Percentiles rank a stretch among this genome's conserved stretches.
phyloP scores from a whole-genome alignment of 257 asterid species.

The Agastache rugosa region DNA sequence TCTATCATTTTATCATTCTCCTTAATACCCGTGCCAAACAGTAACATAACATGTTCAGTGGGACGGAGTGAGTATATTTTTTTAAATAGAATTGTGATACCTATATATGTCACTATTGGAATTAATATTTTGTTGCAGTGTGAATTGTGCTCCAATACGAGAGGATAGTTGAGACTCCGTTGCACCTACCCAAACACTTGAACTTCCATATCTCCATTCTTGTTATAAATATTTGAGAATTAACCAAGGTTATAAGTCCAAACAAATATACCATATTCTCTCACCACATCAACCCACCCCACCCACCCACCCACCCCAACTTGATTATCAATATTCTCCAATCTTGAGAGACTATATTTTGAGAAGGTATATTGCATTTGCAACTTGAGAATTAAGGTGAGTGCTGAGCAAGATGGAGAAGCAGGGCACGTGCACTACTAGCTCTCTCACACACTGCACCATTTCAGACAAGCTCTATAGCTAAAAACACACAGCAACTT shows the following conservation, averaged over 20 bases:
- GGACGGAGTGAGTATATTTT: no score
- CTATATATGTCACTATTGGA: no score
- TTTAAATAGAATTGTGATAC: no score
- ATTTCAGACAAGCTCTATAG: background rate
- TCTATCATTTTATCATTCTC: no score
- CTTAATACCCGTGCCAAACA: no score
- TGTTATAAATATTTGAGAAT: conserved; percentile 52
- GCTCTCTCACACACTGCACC: conserved; percentile 48
- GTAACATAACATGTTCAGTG: no score
- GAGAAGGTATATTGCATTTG: conserved; percentile 26
- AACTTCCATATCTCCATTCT: conserved; percentile 35
- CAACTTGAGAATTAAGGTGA: conserved; percentile 47
- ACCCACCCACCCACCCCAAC: background rate
- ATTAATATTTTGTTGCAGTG: no score
- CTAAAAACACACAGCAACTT: background rate
- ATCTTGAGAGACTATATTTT: background rate
- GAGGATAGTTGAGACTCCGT: background rate
- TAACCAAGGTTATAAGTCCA: conserved; percentile 21
- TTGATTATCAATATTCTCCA: background rate
- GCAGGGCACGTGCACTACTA: conserved; percentile 99
- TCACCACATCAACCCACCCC: background rate
- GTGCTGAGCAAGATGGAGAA: conserved; percentile 96
- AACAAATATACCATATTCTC: conserved; percentile 14
- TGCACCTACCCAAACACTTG: conserved; percentile 38
- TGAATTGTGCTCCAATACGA: no score